Evolutionary conservation across 805 yeast genomes (phyloP).

Genomic region (Nakazawaea molendinolei): DNA sequence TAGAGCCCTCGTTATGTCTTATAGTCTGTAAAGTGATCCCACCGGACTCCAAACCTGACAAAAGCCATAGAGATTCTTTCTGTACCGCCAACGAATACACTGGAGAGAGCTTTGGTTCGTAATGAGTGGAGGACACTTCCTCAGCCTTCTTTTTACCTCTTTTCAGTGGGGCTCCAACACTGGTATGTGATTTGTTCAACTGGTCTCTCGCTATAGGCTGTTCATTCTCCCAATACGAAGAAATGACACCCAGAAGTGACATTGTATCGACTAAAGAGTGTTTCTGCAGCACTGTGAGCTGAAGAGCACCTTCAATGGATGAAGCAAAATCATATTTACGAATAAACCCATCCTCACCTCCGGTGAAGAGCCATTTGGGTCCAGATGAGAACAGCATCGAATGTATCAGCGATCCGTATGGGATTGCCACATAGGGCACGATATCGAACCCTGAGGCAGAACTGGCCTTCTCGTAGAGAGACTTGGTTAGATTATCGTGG

Average conservation of each 20-base stretch:
- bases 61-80: conserved; percentile 73
- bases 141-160: conserved; percentile 17
- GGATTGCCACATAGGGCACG: conserved; percentile 81
- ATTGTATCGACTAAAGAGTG: conserved; percentile 86
- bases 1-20: conserved; percentile 74
- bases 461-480: conserved; percentile 36
- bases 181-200: conserved; percentile 22
- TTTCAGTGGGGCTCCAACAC: conserved; percentile 12
- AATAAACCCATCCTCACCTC: conserved; percentile 94
- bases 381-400: conserved; percentile 73
- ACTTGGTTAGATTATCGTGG: no score
- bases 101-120: conserved; percentile 67
- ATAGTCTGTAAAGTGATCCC: conserved; percentile 83
- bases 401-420: conserved; percentile 73
- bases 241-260: conserved; percentile 73
- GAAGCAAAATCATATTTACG: conserved; percentile 83
- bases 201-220: conserved; percentile 57
- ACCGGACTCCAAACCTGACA: conserved; percentile 77
- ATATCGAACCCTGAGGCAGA: conserved; percentile 58
- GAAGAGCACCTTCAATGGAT: conserved; percentile 80
- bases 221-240: conserved; percentile 94
- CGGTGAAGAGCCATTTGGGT: conserved; percentile 82
- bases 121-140: conserved; percentile 25
- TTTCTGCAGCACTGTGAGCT: conserved; percentile 84
- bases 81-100: conserved; percentile 86